Conservation (phyloP, 148 eudicot species). For the Rheum nobile region DNA sequence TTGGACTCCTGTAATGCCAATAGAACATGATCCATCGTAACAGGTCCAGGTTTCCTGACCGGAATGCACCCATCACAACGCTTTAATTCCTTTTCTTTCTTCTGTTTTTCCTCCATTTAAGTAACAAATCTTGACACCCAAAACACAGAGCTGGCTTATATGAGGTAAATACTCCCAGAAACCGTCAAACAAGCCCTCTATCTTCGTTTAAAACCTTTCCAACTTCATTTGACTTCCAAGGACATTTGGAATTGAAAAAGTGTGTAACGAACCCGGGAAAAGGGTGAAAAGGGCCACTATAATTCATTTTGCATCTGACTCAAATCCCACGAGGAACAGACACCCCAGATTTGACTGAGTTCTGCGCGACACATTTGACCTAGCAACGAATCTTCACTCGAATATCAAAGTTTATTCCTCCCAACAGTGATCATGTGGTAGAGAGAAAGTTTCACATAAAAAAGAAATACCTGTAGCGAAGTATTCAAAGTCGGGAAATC, state of each 20-base stretch:
- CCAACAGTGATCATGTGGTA: background rate
- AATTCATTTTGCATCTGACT: background rate
- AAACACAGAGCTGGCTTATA: background rate
- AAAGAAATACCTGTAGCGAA: constrained; percentile 3
- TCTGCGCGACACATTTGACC: background rate
- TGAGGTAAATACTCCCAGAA: background rate
- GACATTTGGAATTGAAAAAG: constrained; percentile 11
- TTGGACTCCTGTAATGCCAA: constrained; percentile 67
- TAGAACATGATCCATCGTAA: constrained; percentile 75
- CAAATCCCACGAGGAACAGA: background rate
- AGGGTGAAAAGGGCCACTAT: background rate
- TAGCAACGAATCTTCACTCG: background rate
- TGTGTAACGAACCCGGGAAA: background rate
- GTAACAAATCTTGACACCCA: background rate
- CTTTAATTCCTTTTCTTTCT: constrained; percentile 18
- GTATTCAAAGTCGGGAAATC: background rate
- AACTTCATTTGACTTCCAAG: constrained; percentile 2
- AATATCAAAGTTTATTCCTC: background rate
- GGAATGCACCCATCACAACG: constrained; percentile 47
- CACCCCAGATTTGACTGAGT: constrained; percentile 8
- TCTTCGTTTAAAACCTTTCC: background rate
- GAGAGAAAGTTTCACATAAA: background rate
- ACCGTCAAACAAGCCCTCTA: constrained; percentile 17
- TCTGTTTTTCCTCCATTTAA: constrained; percentile 23
- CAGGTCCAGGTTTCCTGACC: constrained; percentile 59